phyloP scores from a whole-genome alignment of 73 alveolate genomes.

The Symbiodinium natans region DNA sequence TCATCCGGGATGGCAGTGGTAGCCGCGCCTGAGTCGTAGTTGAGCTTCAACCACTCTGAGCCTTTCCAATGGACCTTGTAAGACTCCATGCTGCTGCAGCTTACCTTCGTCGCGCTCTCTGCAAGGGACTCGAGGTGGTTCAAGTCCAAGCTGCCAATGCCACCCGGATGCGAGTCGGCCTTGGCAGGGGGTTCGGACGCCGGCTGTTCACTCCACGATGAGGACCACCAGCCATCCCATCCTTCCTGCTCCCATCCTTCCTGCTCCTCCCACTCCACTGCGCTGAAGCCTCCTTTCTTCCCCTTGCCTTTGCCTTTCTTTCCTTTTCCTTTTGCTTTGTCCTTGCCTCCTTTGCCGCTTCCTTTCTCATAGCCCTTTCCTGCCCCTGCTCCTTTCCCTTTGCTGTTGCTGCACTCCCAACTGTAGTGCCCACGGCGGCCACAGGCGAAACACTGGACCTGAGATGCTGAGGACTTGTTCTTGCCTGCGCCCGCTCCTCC shows the following conservation, averaged over 20 bases:
- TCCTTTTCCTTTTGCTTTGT: background rate
- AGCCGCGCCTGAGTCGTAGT: conserved; percentile 22
- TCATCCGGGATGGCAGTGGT: background rate
- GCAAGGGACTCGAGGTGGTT: background rate
- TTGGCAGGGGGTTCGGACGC: background rate
- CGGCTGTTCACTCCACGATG: background rate
- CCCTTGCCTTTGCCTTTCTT: background rate
- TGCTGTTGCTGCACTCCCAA: background rate
- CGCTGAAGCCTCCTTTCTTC: background rate
- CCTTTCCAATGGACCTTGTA: background rate
- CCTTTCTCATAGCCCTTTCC: background rate
- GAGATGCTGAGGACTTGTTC: too few relatives aligned
- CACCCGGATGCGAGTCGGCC: background rate
- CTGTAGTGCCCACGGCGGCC: conserved; percentile 16
- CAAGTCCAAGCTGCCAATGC: conserved; percentile 23
- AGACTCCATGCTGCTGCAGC: background rate
- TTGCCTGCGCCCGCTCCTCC: background rate
- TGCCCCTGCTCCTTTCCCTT: background rate
- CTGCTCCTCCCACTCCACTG: background rate
- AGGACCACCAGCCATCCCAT: background rate
- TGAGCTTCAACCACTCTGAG: background rate
- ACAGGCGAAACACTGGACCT: background rate
- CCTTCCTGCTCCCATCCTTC: background rate
- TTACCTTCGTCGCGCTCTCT: background rate
- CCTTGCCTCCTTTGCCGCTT: background rate